Base-by-base conservation (phyloP, 2,329 filamentous ascomycete species). In the Epichloe typhina region DNA sequence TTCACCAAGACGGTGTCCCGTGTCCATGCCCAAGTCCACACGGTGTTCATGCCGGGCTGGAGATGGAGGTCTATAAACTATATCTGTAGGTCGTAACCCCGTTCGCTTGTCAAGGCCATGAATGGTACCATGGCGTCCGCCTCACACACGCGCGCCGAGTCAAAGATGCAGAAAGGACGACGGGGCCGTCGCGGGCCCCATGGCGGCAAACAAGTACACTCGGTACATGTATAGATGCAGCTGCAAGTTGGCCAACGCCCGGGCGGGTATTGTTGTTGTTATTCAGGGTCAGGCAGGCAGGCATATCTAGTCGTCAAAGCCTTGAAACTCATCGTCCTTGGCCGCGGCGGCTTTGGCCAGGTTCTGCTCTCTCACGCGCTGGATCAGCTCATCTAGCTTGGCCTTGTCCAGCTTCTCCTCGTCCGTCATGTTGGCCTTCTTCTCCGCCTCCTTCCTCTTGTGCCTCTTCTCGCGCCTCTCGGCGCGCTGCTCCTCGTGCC, bases 341-440 rank as follows among this genome's bases (percentile, higher is more conserved):
- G 19, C 2, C 15, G 56, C 59, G 4, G 19, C 26, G 5, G 51
- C 57, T 58, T 74, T 74, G 51, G 66, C 69, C 49, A 65, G 58
- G 56, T 82, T 84, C 65, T 76, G 70, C 61, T 64, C 69, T 58
- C 82, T 73, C n/a, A 90, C 75, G 60, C 82, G 68, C 23, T 73
- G 71, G 46, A 90, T 73, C 70, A 90, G 70, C 11, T 73, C 69
- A 56, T 84, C 72, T 12, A 88, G 73, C 63, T 86, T 77, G 57
- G 67, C 72, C 57, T 81, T 74, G 63, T 83, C 75, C 36, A 72
- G 67, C 67, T 75, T 82, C 66, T 89, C 81, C 52, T 81, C 79
- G 3, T 84, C 80, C n/a, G 80, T 86, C 79, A 91, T 82, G 53
- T 72, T 75, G 33, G 78, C 75, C 61, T 74, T 69, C 55, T 72